A percentile compares a stretch with the other conserved stretches of the same genome.
Conservation (phyloP, 139 green algal species). For the Asterochloris sp. region DNA sequence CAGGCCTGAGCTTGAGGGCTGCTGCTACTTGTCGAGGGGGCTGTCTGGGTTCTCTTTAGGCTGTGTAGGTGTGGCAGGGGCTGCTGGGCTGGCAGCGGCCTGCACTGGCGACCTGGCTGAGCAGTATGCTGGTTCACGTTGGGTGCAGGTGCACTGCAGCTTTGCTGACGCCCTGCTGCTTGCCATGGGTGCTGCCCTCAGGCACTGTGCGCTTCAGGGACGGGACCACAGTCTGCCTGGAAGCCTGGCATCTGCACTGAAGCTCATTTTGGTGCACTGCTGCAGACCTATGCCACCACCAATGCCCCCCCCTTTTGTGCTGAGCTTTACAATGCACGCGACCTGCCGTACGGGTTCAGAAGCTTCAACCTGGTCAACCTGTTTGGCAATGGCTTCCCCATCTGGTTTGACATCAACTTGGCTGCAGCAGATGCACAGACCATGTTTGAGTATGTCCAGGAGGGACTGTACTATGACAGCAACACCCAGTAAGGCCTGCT, state of each 20-base stretch:
- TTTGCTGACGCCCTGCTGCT: too few relatives aligned
- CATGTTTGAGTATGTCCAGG: slow-evolving; percentile 53
- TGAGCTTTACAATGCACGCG: slow-evolving; percentile 68
- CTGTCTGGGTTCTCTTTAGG: too few relatives aligned
- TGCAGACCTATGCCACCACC: slow-evolving; percentile 3
- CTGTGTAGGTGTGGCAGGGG: too few relatives aligned
- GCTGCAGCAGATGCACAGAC: slow-evolving; percentile 30
- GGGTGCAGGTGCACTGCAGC: neutral
- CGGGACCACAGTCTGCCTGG: neutral
- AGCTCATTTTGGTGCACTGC: neutral
- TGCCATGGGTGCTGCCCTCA: too few relatives aligned
- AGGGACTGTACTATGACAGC: slow-evolving; percentile 68
- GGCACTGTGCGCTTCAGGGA: too few relatives aligned
- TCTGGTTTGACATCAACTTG: slow-evolving; percentile 79
- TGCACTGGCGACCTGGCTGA: neutral
- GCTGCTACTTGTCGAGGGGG: too few relatives aligned
- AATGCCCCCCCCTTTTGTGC: slow-evolving; percentile 60
- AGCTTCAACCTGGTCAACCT: slow-evolving; percentile 37
- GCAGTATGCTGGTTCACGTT: neutral
- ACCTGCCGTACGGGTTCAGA: slow-evolving; percentile 67
- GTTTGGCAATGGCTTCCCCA: slow-evolving; percentile 51
- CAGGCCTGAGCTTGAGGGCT: too few relatives aligned
- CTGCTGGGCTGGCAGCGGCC: too few relatives aligned
- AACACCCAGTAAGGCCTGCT: slow-evolving; percentile 37
- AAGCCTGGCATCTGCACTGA: neutral